A percentile compares a stretch with the other conserved stretches of the same genome.
These are phyloP conservation scores for Suillus spraguei DNA, from an alignment of 768 basidiomycete genomes.

Conservation along the genomic window DNA sequence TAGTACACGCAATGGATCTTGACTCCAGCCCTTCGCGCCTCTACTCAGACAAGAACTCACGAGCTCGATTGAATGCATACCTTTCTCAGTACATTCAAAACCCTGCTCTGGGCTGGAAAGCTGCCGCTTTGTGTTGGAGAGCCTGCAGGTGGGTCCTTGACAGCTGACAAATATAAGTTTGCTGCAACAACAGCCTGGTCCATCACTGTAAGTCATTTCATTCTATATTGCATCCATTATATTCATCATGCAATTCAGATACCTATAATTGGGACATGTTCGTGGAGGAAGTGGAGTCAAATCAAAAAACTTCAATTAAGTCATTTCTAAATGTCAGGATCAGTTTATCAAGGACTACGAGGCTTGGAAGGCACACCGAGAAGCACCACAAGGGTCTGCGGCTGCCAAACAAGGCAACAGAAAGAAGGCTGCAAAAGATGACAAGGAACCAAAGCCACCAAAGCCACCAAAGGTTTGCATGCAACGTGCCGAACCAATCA, in stretches of 20 bases:
- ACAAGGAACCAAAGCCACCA: not conserved
- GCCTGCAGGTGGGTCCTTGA: not conserved
- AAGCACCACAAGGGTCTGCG: not conserved
- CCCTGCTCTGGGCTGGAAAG: not conserved
- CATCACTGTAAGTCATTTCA: not conserved
- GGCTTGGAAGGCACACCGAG: not conserved
- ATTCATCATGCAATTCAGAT: not conserved
- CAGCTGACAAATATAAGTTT: not conserved
- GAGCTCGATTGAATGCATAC: too few relatives aligned
- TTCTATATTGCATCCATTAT: not conserved
- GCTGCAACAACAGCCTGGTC: not conserved
- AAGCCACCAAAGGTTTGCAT: not conserved
- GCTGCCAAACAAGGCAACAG: too few relatives aligned
- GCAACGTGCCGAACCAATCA: not conserved
- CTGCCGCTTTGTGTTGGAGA: not conserved
- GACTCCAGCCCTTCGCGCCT: too few relatives aligned
- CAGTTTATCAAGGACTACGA: not conserved
- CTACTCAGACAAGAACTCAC: too few relatives aligned
- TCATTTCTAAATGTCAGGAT: too few relatives aligned
- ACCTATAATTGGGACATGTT: not conserved
- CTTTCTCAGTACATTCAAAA: not conserved
- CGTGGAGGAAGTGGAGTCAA: too few relatives aligned
- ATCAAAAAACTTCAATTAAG: not conserved
- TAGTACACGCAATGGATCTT: too few relatives aligned
- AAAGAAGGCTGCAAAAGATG: too few relatives aligned